Percentiles rank a stretch among this genome's conserved stretches.
These are phyloP conservation scores for Backusella westeae DNA, from an alignment of 192 early-diverging fungal genomes.

Conservation along the genomic window DNA sequence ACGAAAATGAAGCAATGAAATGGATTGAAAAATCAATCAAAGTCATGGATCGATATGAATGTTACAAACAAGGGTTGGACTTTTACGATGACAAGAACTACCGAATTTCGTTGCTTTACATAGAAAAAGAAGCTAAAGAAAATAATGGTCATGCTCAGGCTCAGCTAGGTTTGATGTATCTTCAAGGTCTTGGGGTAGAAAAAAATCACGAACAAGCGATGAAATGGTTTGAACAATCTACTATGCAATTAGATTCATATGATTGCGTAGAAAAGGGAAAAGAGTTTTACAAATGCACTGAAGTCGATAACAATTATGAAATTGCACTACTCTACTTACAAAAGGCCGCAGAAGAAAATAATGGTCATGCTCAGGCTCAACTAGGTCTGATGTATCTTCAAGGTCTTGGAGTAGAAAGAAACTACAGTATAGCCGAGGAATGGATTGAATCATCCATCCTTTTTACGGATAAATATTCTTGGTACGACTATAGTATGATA, in stretches of 20 bases:
- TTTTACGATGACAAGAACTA: neutral
- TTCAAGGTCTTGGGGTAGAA: neutral
- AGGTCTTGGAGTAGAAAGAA: neutral
- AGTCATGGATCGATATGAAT: neutral
- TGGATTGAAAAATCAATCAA: neutral
- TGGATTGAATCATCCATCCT: neutral
- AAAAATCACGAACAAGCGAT: neutral
- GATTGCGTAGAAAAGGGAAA: no score
- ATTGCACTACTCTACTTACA: no score
- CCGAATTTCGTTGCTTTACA: neutral
- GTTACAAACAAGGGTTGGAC: neutral
- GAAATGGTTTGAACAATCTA: neutral
- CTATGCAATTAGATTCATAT: no score
- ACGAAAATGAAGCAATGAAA: neutral
- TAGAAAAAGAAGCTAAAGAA: neutral
- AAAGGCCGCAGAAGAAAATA: no score
- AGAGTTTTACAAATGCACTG: no score
- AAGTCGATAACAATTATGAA: no score
- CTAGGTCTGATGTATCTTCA: no score
- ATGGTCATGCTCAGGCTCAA: no score
- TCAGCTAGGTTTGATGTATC: neutral
- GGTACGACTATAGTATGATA: neutral
- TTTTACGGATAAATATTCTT: neutral
- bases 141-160: neutral
- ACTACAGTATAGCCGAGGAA: neutral